Percentiles rank a stretch among this genome's conserved stretches.
These are phyloP conservation scores for Fistulifera solaris DNA, from an alignment of 108 stramenopile species.

Conservation along the genomic window DNA sequence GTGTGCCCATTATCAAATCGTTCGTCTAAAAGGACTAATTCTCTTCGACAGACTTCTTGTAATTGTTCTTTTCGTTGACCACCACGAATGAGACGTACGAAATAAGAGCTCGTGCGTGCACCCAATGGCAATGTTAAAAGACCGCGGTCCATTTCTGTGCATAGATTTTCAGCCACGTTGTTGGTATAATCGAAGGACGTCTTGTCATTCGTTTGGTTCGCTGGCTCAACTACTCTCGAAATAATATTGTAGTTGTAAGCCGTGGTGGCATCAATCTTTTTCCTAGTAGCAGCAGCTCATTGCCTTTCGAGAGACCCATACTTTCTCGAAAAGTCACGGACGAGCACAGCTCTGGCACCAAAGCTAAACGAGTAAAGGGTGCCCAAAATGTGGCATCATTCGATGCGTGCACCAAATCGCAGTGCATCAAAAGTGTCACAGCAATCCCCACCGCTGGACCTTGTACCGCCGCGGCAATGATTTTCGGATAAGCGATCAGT, in stretches of 20 bases:
- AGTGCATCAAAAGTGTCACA: constrained; percentile 36
- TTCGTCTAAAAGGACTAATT: constrained; percentile 17
- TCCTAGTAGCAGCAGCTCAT: constrained; percentile 43
- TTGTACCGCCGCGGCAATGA: constrained; percentile 45
- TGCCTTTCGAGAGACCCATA: constrained; percentile 38
- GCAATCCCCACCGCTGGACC: constrained; percentile 60
- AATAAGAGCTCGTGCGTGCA: constrained; percentile 11
- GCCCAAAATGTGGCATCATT: constrained; percentile 41
- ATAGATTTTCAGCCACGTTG: constrained; percentile 21
- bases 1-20: constrained; percentile 26
- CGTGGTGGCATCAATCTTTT: constrained; percentile 26
- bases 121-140: constrained; percentile 21
- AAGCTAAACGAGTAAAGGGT: constrained; percentile 47
- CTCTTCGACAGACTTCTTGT: constrained; percentile 15
- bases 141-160: constrained; percentile 14
- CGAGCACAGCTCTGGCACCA: constrained; percentile 45
- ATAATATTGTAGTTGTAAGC: constrained; percentile 33
- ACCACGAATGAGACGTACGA: constrained; percentile 12
- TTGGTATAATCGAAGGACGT: constrained; percentile 9
- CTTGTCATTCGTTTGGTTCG: constrained; percentile 9
- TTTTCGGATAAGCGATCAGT: constrained; percentile 39
- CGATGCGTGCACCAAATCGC: constrained; percentile 35
- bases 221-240: constrained; percentile 18
- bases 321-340: constrained; percentile 25
- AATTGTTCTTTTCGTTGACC: constrained; percentile 2